phyloP scores from a whole-genome alignment of 129 eudicot species.

The Artemisia argyi region DNA sequence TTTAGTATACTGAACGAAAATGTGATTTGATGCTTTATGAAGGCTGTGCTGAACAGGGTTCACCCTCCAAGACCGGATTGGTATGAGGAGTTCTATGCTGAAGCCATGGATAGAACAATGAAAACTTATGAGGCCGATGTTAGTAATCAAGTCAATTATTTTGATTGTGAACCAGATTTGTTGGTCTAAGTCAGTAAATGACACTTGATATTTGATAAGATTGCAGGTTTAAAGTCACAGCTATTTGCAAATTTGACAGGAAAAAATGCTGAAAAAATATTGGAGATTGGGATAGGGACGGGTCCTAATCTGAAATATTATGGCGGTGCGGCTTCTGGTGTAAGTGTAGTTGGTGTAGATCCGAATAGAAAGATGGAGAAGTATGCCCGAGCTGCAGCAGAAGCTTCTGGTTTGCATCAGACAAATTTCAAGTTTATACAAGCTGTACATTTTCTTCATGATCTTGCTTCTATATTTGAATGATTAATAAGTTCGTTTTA shows the following conservation, averaged over 20 bases:
- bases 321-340: slow-evolving; percentile 34
- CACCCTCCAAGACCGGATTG: slow-evolving; percentile 94
- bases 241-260: slow-evolving; percentile 64
- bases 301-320: slow-evolving; percentile 92
- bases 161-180: neutral
- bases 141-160: slow-evolving; percentile 16
- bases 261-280: slow-evolving; percentile 43
- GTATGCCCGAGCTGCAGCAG: slow-evolving; percentile 73
- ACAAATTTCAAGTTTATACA: slow-evolving; percentile 63
- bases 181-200: slow-evolving; percentile 4
- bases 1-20: neutral
- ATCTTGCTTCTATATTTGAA: neutral
- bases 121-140: slow-evolving; percentile 86
- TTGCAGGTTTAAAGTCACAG: slow-evolving; percentile 78
- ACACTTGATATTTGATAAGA: slow-evolving; percentile 43
- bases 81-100: slow-evolving; percentile 93
- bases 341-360: slow-evolving; percentile 67
- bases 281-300: slow-evolving; percentile 92
- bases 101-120: slow-evolving; percentile 56
- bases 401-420: slow-evolving; percentile 51
- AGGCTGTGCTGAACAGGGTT: slow-evolving; percentile 68
- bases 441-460: slow-evolving; percentile 47
- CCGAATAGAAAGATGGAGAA: slow-evolving; percentile 89
- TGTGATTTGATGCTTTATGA: slow-evolving; percentile 19
- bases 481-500: neutral